Base-by-base conservation (phyloP, 352 stramenopile genomes). In the Phytophthora pini region DNA sequence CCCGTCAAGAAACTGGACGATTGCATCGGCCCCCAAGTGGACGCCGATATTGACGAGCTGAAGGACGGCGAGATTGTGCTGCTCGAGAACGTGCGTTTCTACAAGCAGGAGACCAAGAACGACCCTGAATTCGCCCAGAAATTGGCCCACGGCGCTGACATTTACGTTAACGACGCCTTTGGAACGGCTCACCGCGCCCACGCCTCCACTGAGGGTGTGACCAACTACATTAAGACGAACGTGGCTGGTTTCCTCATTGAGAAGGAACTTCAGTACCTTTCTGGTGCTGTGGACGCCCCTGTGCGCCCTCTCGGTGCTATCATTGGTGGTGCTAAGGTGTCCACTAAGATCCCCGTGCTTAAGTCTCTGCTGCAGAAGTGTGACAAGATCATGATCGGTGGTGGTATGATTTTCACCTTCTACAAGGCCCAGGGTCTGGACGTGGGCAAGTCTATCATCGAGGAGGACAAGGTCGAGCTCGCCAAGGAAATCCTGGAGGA, bases 111-210 rank as follows among this genome's bases (percentile, higher is more conserved):
- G 80, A 94, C 87, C 52, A 98, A 98, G 87, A 99, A 99, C 82
- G 94, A 99, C 51, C 49, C 87, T 22, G 88, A 77, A 51, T 99
- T 99, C 62, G 94, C 97, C 59, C 88, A 98, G 78, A 89, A 98
- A 75, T 87, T 99, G 58, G 94, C 96, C 15, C 86, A 94, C 70
- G 80, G 80, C 43, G 96, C 96, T 56, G 93, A 99, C 56, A 70
- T 99, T 49, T 99, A 94, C 77, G 97, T 99, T 39, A 99, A 99
- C 76, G 97, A 99, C 77, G 97, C 97, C 8, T 99, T 99, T 74
- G 97, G 97, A 55, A 98, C 97, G 32, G 97, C 97, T 44, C 97
- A 99, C 78, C 95, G 97, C 63, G 97, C 97, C 32, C 97, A 99
- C 66, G 95, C 94, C 15, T 99, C 96, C n/a, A 99, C 96, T 1